These are phyloP conservation scores for Priceomyces fermenticarens DNA, from an alignment of 805 yeast species.

Conservation along the genomic window DNA sequence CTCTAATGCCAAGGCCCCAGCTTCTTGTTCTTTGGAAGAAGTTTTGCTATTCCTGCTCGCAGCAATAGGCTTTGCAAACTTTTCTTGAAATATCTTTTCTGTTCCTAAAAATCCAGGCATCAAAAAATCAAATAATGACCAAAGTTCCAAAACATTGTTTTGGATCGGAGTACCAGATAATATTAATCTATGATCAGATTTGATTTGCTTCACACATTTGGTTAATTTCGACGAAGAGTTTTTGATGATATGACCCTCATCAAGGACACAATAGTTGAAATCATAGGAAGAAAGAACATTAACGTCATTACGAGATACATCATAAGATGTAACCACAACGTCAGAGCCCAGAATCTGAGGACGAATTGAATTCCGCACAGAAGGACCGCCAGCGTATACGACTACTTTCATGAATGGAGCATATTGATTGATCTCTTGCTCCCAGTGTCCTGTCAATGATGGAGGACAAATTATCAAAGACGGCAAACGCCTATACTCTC, in stretches of 20 bases:
- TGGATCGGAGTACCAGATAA: slow-evolving; percentile 98
- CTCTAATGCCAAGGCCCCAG: slow-evolving; percentile 93
- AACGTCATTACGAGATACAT: slow-evolving; percentile 91
- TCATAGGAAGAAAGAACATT: slow-evolving; percentile 56
- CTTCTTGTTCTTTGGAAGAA: slow-evolving; percentile 90
- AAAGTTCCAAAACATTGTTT: slow-evolving; percentile 90
- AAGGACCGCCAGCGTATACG: slow-evolving; percentile 93
- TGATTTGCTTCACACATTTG: slow-evolving; percentile 76
- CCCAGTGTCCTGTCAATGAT: slow-evolving; percentile 98
- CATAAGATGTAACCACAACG: slow-evolving; percentile 91
- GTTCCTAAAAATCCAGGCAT: slow-evolving; percentile 99
- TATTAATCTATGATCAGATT: slow-evolving; percentile 86
- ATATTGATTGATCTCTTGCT: slow-evolving; percentile 85
- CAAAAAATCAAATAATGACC: slow-evolving; percentile 96
- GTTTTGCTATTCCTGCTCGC: slow-evolving; percentile 88
- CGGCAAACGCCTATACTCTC: slow-evolving; percentile 73
- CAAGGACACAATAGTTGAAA: slow-evolving; percentile 92
- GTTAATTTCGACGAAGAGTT: slow-evolving; percentile 86
- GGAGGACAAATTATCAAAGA: slow-evolving; percentile 94
- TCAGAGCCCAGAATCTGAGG: slow-evolving; percentile 57
- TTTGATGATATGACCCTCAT: slow-evolving; percentile 97
- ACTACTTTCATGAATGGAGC: slow-evolving; percentile 81
- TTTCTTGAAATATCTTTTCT: slow-evolving; percentile 88
- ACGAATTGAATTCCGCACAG: slow-evolving; percentile 58
- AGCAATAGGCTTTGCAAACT: slow-evolving; percentile 97